phyloP scores from a whole-genome alignment of 176 grass and related monocot species.

The Phragmites australis region DNA sequence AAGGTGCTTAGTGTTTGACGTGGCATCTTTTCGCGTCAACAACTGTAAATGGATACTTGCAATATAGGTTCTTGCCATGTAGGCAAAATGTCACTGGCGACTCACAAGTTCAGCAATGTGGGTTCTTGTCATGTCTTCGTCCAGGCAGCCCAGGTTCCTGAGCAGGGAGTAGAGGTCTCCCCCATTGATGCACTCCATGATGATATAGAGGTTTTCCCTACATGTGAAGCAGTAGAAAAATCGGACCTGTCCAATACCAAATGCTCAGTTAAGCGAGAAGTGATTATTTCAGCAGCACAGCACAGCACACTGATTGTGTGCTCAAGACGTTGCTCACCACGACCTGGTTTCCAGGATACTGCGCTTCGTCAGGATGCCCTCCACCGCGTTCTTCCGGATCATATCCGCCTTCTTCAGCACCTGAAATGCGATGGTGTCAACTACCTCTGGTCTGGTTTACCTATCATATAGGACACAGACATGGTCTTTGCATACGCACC shows the following conservation, averaged over 20 bases:
- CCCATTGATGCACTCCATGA: conserved; percentile 99
- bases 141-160: conserved; percentile 82
- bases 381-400: conserved; percentile 95
- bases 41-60: too few relatives aligned
- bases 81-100: not conserved
- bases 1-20: too few relatives aligned
- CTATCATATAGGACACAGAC: too few relatives aligned
- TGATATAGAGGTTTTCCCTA: conserved; percentile 98
- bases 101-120: conserved; percentile 92
- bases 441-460: too few relatives aligned
- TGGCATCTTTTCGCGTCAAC: too few relatives aligned
- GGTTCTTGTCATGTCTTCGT: conserved; percentile 90
- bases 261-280: conserved; percentile 39
- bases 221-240: conserved; percentile 99
- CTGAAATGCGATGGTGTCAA: too few relatives aligned
- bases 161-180: conserved; percentile 94
- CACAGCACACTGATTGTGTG: too few relatives aligned
- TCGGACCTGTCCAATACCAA: conserved; percentile 64
- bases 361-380: conserved; percentile 88
- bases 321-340: conserved; percentile 47
- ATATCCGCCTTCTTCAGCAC: conserved; percentile 96
- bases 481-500: too few relatives aligned
- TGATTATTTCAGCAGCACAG: not conserved
- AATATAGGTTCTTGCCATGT: too few relatives aligned
- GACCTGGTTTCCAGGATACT: conserved; percentile 87